Base-by-base conservation (phyloP, 2,329 filamentous ascomycete species). In the Cryphonectria radicalis region DNA sequence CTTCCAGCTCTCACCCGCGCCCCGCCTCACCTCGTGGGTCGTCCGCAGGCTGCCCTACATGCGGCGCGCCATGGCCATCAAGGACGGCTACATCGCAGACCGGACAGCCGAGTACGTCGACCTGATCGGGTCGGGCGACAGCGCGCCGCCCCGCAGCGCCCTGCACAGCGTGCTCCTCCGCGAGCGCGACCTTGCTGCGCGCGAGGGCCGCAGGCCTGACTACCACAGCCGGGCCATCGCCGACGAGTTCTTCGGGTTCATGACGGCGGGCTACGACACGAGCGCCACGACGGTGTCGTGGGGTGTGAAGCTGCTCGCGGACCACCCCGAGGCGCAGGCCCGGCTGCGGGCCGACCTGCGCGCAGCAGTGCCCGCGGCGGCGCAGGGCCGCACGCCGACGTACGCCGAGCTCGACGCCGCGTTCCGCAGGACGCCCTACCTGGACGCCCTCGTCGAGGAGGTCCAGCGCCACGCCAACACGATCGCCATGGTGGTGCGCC, bases 381-480 rank as follows among this genome's bases (percentile, higher is more conserved):
- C 63, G 0, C 76, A 76, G 3, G 63, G 68, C 3, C 78, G 80
- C 4, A 71, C 69, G 32, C 81, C 81, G 4, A 77, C 75, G 0
- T 74, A 76, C 42, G 57, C 73, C 0, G 81, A 82, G 72, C 77
- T 83, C n/a, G 73, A 74, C 0, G 63, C 62, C 1, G 69, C 74
- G 0, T 73, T 76, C 4, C 46, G 46, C 46, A 22, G 22, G 46
- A 70, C 81, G 0, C 79, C 80, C 0, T 82, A 81, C 72, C 75
- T 83, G 14, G 81, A 83, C 35, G 81, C 81, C 14, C 76, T 79
- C 8, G 74, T 83, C 42, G 79, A 82, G 70, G 81, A 84, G 72
- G 76, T 77, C 0, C 73, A 82, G 2, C 78, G 82, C 2, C 76
- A 73, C n/a, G 76, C 76, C 8, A 75, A 76, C 17, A 77, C 80